These are phyloP conservation scores for Epithele typhae DNA, from an alignment of 768 basidiomycete species.

Conservation along the genomic window DNA sequence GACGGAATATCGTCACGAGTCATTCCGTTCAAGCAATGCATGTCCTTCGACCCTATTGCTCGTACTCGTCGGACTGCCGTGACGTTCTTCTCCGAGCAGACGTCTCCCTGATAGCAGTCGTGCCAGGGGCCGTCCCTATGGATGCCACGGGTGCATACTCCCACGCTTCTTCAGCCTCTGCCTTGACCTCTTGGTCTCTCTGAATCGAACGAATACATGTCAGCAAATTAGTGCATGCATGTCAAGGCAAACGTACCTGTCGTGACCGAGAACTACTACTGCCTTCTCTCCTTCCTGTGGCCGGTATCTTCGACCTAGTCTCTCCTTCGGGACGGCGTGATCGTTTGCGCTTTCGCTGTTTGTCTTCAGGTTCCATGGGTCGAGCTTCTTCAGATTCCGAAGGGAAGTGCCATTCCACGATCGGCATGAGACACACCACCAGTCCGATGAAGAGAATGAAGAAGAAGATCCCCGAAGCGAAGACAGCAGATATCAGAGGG, in stretches of 20 bases:
- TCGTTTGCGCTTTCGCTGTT: constrained; percentile 11
- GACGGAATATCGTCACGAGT: too few species aligned
- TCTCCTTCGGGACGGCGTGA: constrained; percentile 10
- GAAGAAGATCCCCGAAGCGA: constrained; percentile 33
- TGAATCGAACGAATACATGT: background rate
- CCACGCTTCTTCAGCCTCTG: constrained; percentile 2
- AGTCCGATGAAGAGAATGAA: constrained; percentile 29
- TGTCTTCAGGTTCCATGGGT: constrained; percentile 3
- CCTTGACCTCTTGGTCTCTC: constrained; percentile 6
- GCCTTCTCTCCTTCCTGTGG: constrained; percentile 2
- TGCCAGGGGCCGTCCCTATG: background rate
- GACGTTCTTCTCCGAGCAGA: background rate
- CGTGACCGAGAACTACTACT: constrained; percentile 3
- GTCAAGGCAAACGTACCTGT: constrained; percentile 2
- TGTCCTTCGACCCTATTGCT: too few species aligned
- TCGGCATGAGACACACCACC: constrained; percentile 28
- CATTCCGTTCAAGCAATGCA: too few species aligned
- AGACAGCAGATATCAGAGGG: constrained; percentile 52
- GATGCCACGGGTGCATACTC: background rate
- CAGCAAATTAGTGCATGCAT: background rate
- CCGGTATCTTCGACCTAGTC: background rate
- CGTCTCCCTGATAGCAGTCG: background rate
- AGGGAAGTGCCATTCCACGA: constrained; percentile 26
- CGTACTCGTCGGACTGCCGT: too few species aligned
- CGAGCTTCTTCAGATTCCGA: constrained; percentile 11